A percentile compares a stretch with the other conserved stretches of the same genome.
phyloP scores from a whole-genome alignment of 148 eudicot genomes.

The Rhododendron williamsianum region DNA sequence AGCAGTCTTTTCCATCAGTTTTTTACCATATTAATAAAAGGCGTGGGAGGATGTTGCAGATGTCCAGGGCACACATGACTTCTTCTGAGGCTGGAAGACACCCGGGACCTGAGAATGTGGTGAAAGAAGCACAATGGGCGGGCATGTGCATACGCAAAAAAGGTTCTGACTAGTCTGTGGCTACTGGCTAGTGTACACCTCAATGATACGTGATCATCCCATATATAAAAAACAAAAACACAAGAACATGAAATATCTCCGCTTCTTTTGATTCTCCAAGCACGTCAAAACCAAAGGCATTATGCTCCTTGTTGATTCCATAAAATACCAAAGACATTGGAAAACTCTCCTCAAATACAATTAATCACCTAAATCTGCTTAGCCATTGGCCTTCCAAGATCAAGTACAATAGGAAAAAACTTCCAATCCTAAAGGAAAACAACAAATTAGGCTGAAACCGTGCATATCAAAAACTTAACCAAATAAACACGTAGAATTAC shows the following conservation, averaged over 20 bases:
- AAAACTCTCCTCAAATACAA: neutral
- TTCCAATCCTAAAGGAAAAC: neutral
- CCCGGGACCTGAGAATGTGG: neutral
- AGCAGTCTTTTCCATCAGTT: neutral
- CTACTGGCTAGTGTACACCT: too few species aligned
- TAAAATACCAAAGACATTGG: neutral
- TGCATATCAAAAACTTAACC: neutral
- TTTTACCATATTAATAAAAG: neutral
- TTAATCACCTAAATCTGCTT: neutral
- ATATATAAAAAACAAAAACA: too few species aligned
- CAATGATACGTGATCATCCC: too few species aligned
- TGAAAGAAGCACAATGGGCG: neutral
- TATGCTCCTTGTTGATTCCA: neutral
- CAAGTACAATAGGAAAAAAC: neutral
- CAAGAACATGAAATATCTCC: too few species aligned
- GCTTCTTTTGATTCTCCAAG: neutral
- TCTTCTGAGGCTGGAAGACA: neutral
- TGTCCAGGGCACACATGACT: neutral
- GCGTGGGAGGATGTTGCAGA: neutral
- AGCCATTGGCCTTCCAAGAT: neutral
- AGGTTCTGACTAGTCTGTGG: neutral
- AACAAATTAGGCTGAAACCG: too few species aligned
- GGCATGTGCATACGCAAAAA: neutral
- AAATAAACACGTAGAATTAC: neutral
- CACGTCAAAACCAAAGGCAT: neutral